Base-by-base conservation (phyloP, 1,284 basidiomycete genomes). In the Phylloporus sp. region DNA sequence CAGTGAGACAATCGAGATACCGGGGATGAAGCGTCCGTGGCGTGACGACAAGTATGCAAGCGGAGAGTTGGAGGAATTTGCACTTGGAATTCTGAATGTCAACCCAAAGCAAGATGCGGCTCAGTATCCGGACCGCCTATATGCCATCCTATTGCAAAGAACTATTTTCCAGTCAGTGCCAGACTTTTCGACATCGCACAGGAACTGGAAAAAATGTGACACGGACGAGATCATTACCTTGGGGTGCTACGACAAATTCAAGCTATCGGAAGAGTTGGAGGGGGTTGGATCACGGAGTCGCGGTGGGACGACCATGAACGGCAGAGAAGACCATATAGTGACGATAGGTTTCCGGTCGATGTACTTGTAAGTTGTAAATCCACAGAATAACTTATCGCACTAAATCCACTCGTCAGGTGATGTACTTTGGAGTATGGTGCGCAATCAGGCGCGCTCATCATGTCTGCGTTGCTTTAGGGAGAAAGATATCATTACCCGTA, bases 191-290 rank as follows among this genome's bases (percentile, higher is more conserved):
- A 11, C 27, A 7, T 56, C 53, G 29, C 14, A 39, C 6, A 15
- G 32, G n/a, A 62, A 52, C 3, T 62, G 60, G 60, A 62, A 52
- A 37, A 62, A 62, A 52, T 62, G 60, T 17, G 23, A 52, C 45
- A 62, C 47, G n/a, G 60, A 52, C 12, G 47, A 62, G 32, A 49
- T 62, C 60, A 62, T 62, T 20, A 37, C 32, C 35, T 37, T 62
- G 11, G n/a, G 32, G n/a, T 35, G 17, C 35, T 39, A 62, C 37
- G 47, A 62, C 47, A 62, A 52, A 27, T 39, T 11, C 11, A 62
- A 37, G 25, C 11, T 62, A 39, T 37, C 60, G 60, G 32, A 14
- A 12, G n/a, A 49, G n/a, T n/a, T 35, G 10, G 47, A 52, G 35
- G n/a, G 47, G 14, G 27, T 14, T 4, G 53, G 19, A 35, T 56